Percentiles rank a stretch among this genome's conserved stretches.
These are phyloP conservation scores for Eimeria maxima DNA, from an alignment of 169 alveolate genomes.

Conservation along the genomic window DNA sequence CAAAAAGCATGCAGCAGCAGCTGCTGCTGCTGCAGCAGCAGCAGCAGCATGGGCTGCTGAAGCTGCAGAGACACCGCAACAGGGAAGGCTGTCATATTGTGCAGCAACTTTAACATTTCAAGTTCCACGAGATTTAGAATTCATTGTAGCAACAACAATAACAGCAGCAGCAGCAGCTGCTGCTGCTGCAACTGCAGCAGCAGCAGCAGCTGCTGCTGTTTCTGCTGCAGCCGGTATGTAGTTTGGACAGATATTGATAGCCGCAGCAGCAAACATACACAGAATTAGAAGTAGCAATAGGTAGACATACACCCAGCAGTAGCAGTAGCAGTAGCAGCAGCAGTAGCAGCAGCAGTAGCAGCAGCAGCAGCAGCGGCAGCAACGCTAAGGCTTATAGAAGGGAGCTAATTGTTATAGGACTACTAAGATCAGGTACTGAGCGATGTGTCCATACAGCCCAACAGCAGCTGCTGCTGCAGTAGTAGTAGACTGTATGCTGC, in stretches of 20 bases:
- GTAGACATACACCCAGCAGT: neutral
- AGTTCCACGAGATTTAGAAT: neutral
- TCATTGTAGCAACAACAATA: neutral
- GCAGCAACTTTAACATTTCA: neutral
- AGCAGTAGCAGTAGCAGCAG: neutral
- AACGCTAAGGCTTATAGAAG: neutral
- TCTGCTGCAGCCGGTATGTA: no score
- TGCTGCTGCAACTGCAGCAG: constrained; percentile 27
- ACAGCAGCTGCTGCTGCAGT: neutral
- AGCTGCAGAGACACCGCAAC: neutral
- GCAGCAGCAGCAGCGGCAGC: constrained; percentile 34
- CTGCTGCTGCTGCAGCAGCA: neutral
- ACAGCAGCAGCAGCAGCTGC: neutral
- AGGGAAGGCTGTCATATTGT: constrained; percentile 1
- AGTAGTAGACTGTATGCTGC: no score
- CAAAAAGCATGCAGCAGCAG: neutral
- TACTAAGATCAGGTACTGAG: neutral
- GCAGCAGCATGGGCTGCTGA: constrained; percentile 15
- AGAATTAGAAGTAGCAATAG: neutral
- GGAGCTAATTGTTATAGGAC: neutral
- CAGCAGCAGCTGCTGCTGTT: no score
- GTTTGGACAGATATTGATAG: neutral
- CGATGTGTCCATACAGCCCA: neutral
- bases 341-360: neutral
- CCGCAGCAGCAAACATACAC: neutral